These are phyloP conservation scores for Prinsepia uniflora DNA, from an alignment of 306 rosid species.

Conservation along the genomic window DNA sequence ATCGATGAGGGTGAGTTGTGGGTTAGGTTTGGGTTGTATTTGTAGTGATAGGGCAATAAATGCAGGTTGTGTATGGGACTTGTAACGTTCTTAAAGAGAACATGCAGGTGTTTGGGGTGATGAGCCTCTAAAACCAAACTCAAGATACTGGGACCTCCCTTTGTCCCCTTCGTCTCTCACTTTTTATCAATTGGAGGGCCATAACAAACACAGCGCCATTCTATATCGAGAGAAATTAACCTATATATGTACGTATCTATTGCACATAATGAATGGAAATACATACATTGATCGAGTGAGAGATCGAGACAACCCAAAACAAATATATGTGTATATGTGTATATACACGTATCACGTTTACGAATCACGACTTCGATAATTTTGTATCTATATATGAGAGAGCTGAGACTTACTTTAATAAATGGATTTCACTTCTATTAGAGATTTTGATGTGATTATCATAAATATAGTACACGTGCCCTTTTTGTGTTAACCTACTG, in stretches of 20 bases:
- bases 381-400: too few species aligned
- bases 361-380: too few species aligned
- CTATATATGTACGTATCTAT: neutral
- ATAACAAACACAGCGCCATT: slow-evolving; percentile 2
- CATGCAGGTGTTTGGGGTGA: slow-evolving; percentile 76
- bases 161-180: slow-evolving; percentile 39
- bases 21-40: slow-evolving; percentile 24
- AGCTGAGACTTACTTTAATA: neutral
- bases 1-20: neutral
- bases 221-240: neutral
- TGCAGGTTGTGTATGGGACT: slow-evolving; percentile 42
- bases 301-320: neutral
- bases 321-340: too few species aligned
- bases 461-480: neutral
- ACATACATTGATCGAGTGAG: neutral
- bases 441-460: neutral
- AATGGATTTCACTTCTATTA: neutral
- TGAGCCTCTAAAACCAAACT: slow-evolving; percentile 50
- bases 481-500: too few species aligned
- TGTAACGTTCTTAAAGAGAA: slow-evolving; percentile 66
- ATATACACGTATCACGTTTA: neutral
- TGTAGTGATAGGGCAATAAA: slow-evolving; percentile 50
- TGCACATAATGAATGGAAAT: slow-evolving; percentile 17
- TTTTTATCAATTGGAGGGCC: slow-evolving; percentile 6
- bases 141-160: slow-evolving; percentile 58